phyloP scores from a whole-genome alignment of 2,329 filamentous ascomycete species.

The Drechslerella stenobrocha region DNA sequence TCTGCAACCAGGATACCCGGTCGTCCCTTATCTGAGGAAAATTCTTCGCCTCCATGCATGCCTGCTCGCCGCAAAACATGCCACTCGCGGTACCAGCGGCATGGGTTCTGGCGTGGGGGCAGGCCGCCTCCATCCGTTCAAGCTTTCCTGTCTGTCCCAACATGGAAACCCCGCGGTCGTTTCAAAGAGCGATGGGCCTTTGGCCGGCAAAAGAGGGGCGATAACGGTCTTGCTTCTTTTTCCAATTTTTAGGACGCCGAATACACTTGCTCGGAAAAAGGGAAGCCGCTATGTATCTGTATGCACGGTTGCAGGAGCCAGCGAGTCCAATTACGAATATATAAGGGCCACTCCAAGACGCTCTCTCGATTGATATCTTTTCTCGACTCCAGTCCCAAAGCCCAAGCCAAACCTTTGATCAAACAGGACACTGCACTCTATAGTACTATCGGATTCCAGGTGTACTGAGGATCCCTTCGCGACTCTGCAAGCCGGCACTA shows the following conservation, averaged over 20 bases:
- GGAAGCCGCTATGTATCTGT: too few relatives aligned
- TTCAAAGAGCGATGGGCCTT: slow-evolving; percentile 13
- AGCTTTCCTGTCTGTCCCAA: slow-evolving; percentile 42
- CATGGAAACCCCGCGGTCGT: slow-evolving; percentile 47
- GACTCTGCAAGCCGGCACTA: neutral
- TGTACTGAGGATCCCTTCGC: slow-evolving; percentile 5
- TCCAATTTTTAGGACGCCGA: slow-evolving; percentile 38
- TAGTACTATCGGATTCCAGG: neutral
- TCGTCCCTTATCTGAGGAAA: slow-evolving; percentile 6
- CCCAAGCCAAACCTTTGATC: too few relatives aligned
- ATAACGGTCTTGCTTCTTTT: slow-evolving; percentile 37
- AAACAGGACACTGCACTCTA: too few relatives aligned
- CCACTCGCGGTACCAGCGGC: too few relatives aligned
- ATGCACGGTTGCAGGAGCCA: too few relatives aligned
- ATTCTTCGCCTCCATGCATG: slow-evolving; percentile 14
- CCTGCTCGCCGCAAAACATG: too few relatives aligned
- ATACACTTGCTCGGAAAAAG: too few relatives aligned
- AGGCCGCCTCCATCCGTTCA: slow-evolving; percentile 38
- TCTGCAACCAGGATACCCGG: too few relatives aligned
- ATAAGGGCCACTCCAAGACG: slow-evolving; percentile 31
- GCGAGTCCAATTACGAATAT: slow-evolving; percentile 25
- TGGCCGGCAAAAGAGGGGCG: slow-evolving; percentile 10
- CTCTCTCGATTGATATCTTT: too few relatives aligned
- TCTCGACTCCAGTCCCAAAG: too few relatives aligned
- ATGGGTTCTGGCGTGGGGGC: slow-evolving; percentile 6